Conservation (phyloP, 106 monocot species). For the Dendrobium catenatum region DNA sequence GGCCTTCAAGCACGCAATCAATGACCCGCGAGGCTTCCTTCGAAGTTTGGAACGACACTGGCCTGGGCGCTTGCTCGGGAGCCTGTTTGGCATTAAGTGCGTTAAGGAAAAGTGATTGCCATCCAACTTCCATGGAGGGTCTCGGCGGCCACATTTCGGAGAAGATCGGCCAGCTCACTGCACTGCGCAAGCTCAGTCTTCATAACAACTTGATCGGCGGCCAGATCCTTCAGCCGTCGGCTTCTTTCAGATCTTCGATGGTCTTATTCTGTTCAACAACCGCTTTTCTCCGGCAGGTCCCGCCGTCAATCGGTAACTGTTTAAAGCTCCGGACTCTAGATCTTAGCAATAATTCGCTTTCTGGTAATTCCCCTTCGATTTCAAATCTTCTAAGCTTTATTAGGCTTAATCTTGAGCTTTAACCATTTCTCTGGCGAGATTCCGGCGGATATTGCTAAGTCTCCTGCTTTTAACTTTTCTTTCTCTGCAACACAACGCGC, state of each 20-base stretch:
- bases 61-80: constrained; percentile 78
- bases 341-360: constrained; percentile 62
- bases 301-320: constrained; percentile 49
- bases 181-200: constrained; percentile 73
- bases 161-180: constrained; percentile 66
- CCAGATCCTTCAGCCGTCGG: constrained; percentile 35
- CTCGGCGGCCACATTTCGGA: constrained; percentile 54
- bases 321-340: constrained; percentile 55
- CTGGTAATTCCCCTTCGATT: constrained; percentile 29
- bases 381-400: constrained; percentile 43
- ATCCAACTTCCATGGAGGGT: constrained; percentile 80
- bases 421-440: constrained; percentile 56
- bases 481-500: constrained; percentile 42
- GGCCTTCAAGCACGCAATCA: constrained; percentile 53
- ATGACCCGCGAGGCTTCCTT: constrained; percentile 52
- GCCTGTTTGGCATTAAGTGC: constrained; percentile 74
- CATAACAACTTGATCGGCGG: constrained; percentile 78
- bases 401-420: constrained; percentile 58
- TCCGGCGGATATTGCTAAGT: constrained; percentile 21
- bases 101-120: constrained; percentile 61
- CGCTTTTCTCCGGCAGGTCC: constrained; percentile 69
- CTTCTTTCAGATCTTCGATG: constrained; percentile 42
- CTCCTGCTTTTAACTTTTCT: constrained; percentile 51
- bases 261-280: constrained; percentile 71
- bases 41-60: constrained; percentile 79